Evolutionary conservation across 1,284 basidiomycete species (phyloP).

Genomic region (Xerocomus nothofagi): DNA sequence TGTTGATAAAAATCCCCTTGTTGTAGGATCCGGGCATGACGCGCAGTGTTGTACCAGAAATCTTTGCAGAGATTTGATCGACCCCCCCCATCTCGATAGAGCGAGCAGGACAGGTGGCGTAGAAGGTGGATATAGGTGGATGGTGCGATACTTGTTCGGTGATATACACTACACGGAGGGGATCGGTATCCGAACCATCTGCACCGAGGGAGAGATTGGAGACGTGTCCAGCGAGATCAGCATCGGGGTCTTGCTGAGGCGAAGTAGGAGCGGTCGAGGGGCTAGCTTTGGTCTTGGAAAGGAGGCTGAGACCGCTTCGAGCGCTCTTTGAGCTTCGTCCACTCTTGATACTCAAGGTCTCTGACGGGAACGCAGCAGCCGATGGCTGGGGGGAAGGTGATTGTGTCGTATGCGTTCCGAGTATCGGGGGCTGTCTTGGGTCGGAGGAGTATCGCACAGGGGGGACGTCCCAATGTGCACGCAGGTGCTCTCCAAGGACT

Average conservation of each 20-base stretch:
- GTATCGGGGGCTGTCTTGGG: constrained; percentile 45
- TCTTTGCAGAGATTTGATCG: constrained; percentile 92
- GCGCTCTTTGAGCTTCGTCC: constrained; percentile 51
- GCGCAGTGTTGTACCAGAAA: constrained; percentile 82
- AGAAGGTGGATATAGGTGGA: constrained; percentile 90
- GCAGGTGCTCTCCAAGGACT: constrained; percentile 90
- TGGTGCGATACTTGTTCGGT: constrained; percentile 95
- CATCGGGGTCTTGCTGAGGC: constrained; percentile 42
- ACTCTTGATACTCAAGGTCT: constrained; percentile 58
- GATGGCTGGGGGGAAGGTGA: constrained; percentile 30
- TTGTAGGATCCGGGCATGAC: constrained; percentile 83
- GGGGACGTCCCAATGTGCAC: constrained; percentile 82
- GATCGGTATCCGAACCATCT: constrained; percentile 22
- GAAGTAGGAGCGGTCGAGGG: constrained; percentile 62
- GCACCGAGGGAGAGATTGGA: constrained; percentile 59
- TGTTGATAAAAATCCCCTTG: constrained; percentile 83
- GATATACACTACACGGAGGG: constrained; percentile 66
- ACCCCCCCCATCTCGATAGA: constrained; percentile 75
- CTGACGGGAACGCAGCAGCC: constrained; percentile 35
- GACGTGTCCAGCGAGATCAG: constrained; percentile 50
- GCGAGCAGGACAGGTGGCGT: constrained; percentile 74
- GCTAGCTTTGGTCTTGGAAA: constrained; percentile 48
- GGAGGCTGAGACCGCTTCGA: constrained; percentile 52
- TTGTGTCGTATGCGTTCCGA: constrained; percentile 44
- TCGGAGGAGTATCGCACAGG: constrained; percentile 57